Evolutionary conservation across 2,329 filamentous ascomycete genomes (phyloP), one percentile per base, ranked within the genome.

Genomic region (Microcyclospora tardicrescens): DNA sequence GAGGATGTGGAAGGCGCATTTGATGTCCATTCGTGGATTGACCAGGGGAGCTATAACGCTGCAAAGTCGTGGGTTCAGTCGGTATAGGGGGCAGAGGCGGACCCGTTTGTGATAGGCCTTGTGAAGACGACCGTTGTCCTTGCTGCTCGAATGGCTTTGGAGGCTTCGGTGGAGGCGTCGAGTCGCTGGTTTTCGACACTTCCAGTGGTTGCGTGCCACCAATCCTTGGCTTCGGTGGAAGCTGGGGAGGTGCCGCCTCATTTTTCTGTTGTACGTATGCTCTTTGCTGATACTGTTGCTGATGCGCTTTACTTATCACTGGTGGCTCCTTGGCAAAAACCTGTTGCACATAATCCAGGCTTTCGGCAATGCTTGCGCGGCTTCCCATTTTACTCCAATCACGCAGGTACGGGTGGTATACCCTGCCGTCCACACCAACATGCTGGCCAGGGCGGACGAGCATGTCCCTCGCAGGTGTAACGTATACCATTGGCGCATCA

Each of bases 241-340:
- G 49, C 16, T 50, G 48, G 10, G 56, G 53, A 9, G 52, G 49
- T 10, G 56, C 49, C 28, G 46, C 49, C 45, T 53, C 58, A 51
- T 81, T 78, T 16, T 76, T 75, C 8, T 81, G 83, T 13, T 81
- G 66, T 38, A 82, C 81, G 42, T 82, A 82, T n/a, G 81, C 61
- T 10, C 79, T 77, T 40, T 57, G 53, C 33, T 40, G 29, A 29
- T 55, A 53, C 24, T 54, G 52, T 38, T 64, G 64, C 48, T 69
- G 66, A 52, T 71, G 70, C 46, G 77, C 77, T 49, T 77, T 79
- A 28, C 86, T 77, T 43, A 91, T 77, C 3, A 96, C 84, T 0
- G 91, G 91, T 8, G 91, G 91, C 54, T 98, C 91, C 62, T 93
- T 93, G 29, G 86, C 81, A 57, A 98, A 98, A 15, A 96, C 71